Base-by-base conservation (phyloP, 2,329 filamentous ascomycete genomes). In the Fusarium odoratissimum region DNA sequence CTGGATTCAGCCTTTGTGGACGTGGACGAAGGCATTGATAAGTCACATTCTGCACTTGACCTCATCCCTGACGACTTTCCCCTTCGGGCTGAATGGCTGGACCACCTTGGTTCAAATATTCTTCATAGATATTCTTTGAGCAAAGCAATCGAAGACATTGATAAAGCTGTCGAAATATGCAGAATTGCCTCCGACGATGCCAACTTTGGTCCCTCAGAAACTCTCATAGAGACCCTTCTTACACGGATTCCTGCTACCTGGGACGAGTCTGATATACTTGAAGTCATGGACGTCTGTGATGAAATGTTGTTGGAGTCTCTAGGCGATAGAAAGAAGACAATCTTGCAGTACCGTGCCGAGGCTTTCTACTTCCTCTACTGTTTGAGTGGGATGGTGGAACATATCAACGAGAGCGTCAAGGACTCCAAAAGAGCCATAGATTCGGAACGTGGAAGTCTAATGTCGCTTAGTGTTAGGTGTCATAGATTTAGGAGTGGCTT, bases 101-200 rank as follows among this genome's bases (percentile, higher is more conserved):
- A 49, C 4, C 31, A n/a, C n/a, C 5, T 40, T 4, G 35, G 25
- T 19, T 21, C 46, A 5, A 28, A 25, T n/a, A 40, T 28, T 8
- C 45, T 31, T 8, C 23, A 30, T 33, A 45, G 56, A 13, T 54
- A 38, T 19, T 7, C 21, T 11, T 6, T 30, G 17, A 59, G 33
- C 12, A 51, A 21, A 52, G 44, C 16, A 6, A 10, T 40, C 13
- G 21, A 33, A 23, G 56, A 59, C 6, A 6, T 52, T 16, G 25
- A 54, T 1, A 40, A 52, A 31, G 33, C 56, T 2, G 17, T 54
- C 17, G 2, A 25, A 0, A 31, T 33, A 12, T 40, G 56, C 33
- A 31, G 14, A 11, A 19, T 4, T 8, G 44, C 25, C 0, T n/a
- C 12, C 0, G 13, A 25, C 0, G 16, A 52, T 19, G 17, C 3